A percentile compares a stretch with the other conserved stretches of the same genome.
These are phyloP conservation scores for Agroathelia rolfsii DNA, from an alignment of 1,284 basidiomycete species.

Conservation along the genomic window DNA sequence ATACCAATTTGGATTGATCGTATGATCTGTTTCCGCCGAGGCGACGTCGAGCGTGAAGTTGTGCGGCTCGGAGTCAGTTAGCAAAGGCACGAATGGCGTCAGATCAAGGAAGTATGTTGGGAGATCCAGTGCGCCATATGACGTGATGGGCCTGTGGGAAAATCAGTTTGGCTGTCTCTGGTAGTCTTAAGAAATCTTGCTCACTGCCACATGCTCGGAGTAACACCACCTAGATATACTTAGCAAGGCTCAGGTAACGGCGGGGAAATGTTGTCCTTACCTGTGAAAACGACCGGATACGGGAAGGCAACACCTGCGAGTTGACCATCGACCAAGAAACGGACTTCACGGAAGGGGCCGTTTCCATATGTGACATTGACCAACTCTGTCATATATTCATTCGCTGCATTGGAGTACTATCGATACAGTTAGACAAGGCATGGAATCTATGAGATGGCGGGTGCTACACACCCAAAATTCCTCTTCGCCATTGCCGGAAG, in stretches of 20 bases:
- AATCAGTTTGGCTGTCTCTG: too few species aligned
- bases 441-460: too few species aligned
- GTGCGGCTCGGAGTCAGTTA: slow-evolving; percentile 62
- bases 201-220: too few species aligned
- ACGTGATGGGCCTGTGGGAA: slow-evolving; percentile 55
- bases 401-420: slow-evolving; percentile 64
- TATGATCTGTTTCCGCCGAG: slow-evolving; percentile 57
- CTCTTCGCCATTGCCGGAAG: slow-evolving; percentile 65
- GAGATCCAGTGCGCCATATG: slow-evolving; percentile 70
- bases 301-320: slow-evolving; percentile 72
- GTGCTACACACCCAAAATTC: slow-evolving; percentile 72
- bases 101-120: slow-evolving; percentile 74
- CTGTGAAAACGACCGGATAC: slow-evolving; percentile 73
- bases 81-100: slow-evolving; percentile 65
- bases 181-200: too few species aligned
- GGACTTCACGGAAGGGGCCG: slow-evolving; percentile 73
- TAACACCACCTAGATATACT: too few species aligned
- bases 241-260: too few species aligned
- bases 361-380: slow-evolving; percentile 40
- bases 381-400: slow-evolving; percentile 45
- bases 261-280: too few species aligned
- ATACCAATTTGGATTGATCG: slow-evolving; percentile 69
- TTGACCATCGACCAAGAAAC: slow-evolving; percentile 63
- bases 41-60: slow-evolving; percentile 62
- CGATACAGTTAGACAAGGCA: slow-evolving; percentile 6